Percentiles rank a stretch among this genome's conserved stretches.
Evolutionary conservation across 768 basidiomycete species (phyloP).

Genomic region (Leccinum disarticulatum): DNA sequence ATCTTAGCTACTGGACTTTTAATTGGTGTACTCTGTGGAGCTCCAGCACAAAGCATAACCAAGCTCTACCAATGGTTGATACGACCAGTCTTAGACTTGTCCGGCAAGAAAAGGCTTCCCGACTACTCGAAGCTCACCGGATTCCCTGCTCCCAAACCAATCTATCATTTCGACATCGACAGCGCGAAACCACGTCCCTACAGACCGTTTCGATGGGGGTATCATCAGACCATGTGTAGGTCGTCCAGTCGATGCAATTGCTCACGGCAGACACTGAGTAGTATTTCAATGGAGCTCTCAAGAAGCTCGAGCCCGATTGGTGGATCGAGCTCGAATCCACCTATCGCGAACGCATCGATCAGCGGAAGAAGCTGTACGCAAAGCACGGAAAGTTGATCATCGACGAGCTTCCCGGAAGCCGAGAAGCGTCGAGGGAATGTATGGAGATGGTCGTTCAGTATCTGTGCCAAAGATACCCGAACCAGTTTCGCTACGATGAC

Average conservation of each 20-base stretch:
- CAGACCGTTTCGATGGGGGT: constrained; percentile 55
- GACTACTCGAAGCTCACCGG: constrained; percentile 47
- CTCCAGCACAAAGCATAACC: not conserved
- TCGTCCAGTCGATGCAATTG: not conserved
- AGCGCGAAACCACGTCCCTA: constrained; percentile 49
- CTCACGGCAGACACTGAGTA: not conserved
- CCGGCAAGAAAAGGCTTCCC: constrained; percentile 18
- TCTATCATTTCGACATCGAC: constrained; percentile 43
- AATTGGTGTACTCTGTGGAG: not conserved
- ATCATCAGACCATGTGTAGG: constrained; percentile 57
- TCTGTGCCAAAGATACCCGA: constrained; percentile 56
- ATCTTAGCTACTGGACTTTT: constrained; percentile 8
- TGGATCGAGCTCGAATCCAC: constrained; percentile 59
- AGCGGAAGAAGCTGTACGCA: constrained; percentile 41
- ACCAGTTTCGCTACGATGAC: constrained; percentile 43
- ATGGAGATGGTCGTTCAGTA: constrained; percentile 58
- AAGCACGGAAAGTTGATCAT: constrained; percentile 43
- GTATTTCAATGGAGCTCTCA: constrained; percentile 34
- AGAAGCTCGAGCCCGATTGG: constrained; percentile 50
- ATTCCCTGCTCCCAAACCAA: constrained; percentile 42
- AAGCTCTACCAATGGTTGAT: constrained; percentile 9
- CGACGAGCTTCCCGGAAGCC: constrained; percentile 48
- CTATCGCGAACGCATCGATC: constrained; percentile 42
- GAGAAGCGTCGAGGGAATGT: constrained; percentile 49
- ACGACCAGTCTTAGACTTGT: not conserved